These are phyloP conservation scores for Botryosphaeria dothidea DNA, from an alignment of 2,329 filamentous ascomycete genomes.

Conservation along the genomic window DNA sequence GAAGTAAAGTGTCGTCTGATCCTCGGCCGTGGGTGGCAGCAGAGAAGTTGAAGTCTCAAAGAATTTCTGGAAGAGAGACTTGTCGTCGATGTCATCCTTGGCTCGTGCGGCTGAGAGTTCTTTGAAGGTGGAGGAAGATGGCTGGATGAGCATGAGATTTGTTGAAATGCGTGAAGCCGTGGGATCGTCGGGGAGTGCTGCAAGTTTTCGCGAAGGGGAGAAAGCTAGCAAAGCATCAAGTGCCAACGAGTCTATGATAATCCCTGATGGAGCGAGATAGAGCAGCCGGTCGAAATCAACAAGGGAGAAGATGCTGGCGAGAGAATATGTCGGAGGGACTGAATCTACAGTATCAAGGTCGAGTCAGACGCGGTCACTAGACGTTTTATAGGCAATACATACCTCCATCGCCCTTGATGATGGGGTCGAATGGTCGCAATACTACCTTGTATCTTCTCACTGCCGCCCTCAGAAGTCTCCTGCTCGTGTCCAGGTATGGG, in stretches of 20 bases:
- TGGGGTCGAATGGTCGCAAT: conserved; percentile 44
- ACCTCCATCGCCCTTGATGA: conserved; percentile 38
- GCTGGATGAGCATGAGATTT: conserved; percentile 40
- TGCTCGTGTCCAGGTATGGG: conserved; percentile 45
- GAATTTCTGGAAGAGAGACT: conserved; percentile 34
- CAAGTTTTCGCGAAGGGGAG: conserved; percentile 37
- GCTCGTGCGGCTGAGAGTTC: conserved; percentile 32
- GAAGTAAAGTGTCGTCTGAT: conserved; percentile 41
- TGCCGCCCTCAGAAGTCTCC: conserved; percentile 46
- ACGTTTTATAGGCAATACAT: conserved; percentile 8
- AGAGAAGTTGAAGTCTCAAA: conserved; percentile 35
- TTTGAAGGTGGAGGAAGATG: conserved; percentile 34
- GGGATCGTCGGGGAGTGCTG: conserved; percentile 35
- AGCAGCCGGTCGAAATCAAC: conserved; percentile 48
- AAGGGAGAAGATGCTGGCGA: conserved; percentile 47
- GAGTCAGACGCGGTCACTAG: background rate
- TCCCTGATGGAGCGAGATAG: conserved; percentile 46
- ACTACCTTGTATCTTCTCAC: conserved; percentile 48
- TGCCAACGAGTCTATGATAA: conserved; percentile 48
- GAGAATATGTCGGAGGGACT: conserved; percentile 42
- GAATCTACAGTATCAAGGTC: background rate
- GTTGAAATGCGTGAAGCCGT: conserved; percentile 34
- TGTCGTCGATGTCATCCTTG: conserved; percentile 26
- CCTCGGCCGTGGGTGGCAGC: conserved; percentile 31
- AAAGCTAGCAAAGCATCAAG: conserved; percentile 47